These are phyloP conservation scores for Suillus variegatus DNA, from an alignment of 768 basidiomycete species.

Conservation along the genomic window DNA sequence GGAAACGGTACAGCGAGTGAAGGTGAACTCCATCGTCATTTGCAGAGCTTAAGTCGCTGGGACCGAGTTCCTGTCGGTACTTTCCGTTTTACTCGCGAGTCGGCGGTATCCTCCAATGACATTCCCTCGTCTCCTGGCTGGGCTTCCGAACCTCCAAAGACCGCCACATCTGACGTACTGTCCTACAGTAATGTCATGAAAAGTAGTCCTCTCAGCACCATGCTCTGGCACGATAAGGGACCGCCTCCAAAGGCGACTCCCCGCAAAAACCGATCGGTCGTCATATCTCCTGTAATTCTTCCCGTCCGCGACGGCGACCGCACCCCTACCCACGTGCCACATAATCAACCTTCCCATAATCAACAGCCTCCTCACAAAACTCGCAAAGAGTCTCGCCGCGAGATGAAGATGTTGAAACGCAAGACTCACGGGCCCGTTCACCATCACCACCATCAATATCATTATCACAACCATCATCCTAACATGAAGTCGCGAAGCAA, in stretches of 20 bases:
- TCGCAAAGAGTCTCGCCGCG: slow-evolving; percentile 64
- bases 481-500: slow-evolving; percentile 62
- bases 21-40: slow-evolving; percentile 37
- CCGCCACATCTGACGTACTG: slow-evolving; percentile 19
- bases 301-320: slow-evolving; percentile 57
- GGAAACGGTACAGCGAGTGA: slow-evolving; percentile 36
- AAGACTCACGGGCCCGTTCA: slow-evolving; percentile 47
- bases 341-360: slow-evolving; percentile 39
- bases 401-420: slow-evolving; percentile 67
- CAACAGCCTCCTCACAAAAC: slow-evolving; percentile 48
- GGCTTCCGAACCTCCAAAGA: slow-evolving; percentile 27
- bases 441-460: slow-evolving; percentile 49
- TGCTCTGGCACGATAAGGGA: slow-evolving; percentile 49
- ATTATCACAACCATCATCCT: slow-evolving; percentile 60
- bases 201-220: slow-evolving; percentile 54
- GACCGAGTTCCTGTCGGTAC: slow-evolving; percentile 72
- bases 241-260: slow-evolving; percentile 19
- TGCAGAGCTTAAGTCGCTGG: slow-evolving; percentile 64
- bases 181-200: slow-evolving; percentile 47
- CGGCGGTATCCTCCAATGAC: slow-evolving; percentile 24
- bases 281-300: slow-evolving; percentile 53
- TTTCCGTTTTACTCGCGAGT: slow-evolving; percentile 61
- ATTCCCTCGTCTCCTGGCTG: slow-evolving; percentile 30
- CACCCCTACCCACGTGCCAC: slow-evolving; percentile 47
- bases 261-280: slow-evolving; percentile 31